phyloP scores from a whole-genome alignment of 345 rosid genomes.

The Salix viminalis region DNA sequence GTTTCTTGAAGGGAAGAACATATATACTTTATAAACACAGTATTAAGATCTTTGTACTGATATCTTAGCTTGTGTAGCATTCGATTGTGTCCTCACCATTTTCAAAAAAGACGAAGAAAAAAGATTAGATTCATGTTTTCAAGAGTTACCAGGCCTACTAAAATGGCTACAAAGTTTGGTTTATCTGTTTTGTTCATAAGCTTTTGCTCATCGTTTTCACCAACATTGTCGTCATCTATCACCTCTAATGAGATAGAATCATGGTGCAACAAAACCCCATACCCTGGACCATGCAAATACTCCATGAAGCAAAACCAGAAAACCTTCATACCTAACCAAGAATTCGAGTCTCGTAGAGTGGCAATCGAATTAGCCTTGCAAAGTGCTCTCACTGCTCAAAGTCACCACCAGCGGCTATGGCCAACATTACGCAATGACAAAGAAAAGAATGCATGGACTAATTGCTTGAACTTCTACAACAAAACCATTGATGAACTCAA shows the following conservation, averaged over 20 bases:
- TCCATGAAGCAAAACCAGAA: conserved; percentile 31
- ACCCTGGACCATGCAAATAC: conserved; percentile 61
- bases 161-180: conserved; percentile 21
- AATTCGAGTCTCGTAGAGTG: conserved; percentile 48
- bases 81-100: no score
- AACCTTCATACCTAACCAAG: conserved; percentile 26
- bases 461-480: conserved; percentile 60
- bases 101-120: no score
- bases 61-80: no score
- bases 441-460: conserved; percentile 72
- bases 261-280: conserved; percentile 72
- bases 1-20: background rate
- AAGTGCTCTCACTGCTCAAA: conserved; percentile 49
- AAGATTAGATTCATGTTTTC: background rate
- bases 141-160: background rate
- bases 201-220: conserved; percentile 14
- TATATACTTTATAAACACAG: background rate
- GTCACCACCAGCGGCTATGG: conserved; percentile 43
- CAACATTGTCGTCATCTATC: conserved; percentile 16
- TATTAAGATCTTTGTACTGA: background rate
- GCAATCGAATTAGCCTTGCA: conserved; percentile 47
- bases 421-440: conserved; percentile 47
- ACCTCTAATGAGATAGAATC: conserved; percentile 22
- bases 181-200: conserved; percentile 1
- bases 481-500: conserved; percentile 50